phyloP scores from a whole-genome alignment of 176 grass and related monocot species.

The Carex parvula region DNA sequence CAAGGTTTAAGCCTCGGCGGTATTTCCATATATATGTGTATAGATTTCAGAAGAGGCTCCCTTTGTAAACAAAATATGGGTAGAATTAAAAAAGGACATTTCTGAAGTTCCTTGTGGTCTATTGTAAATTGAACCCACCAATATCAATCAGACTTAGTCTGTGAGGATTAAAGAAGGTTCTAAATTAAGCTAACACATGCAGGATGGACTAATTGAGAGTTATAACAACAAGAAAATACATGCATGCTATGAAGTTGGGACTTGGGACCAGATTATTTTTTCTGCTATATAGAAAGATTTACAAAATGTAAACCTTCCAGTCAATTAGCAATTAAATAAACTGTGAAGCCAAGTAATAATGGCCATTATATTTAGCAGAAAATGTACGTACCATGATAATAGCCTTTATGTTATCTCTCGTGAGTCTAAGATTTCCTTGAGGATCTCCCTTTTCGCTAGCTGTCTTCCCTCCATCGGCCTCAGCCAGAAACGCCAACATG shows the following conservation, averaged over 20 bases:
- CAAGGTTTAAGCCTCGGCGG: too few species aligned
- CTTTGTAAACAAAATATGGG: too few species aligned
- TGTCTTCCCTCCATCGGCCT: neutral
- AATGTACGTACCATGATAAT: slow-evolving; percentile 47
- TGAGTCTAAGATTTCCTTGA: slow-evolving; percentile 31
- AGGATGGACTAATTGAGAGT: too few species aligned
- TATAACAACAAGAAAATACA: neutral
- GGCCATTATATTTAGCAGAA: neutral
- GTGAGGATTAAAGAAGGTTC: neutral
- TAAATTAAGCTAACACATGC: neutral
- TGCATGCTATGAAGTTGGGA: too few species aligned
- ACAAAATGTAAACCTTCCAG: neutral
- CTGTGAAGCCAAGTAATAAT: neutral
- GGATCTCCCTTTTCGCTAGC: neutral
- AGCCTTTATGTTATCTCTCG: slow-evolving; percentile 44
- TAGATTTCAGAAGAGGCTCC: too few species aligned
- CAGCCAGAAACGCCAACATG: slow-evolving; percentile 38
- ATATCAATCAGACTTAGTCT: neutral
- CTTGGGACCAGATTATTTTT: too few species aligned
- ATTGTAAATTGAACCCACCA: neutral
- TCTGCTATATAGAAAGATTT: neutral
- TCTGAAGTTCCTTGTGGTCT: too few species aligned
- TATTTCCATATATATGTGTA: too few species aligned
- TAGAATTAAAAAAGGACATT: too few species aligned
- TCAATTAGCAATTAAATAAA: neutral